Evolutionary conservation across 345 rosid species (phyloP).

Genomic region (Nasturtium officinale): DNA sequence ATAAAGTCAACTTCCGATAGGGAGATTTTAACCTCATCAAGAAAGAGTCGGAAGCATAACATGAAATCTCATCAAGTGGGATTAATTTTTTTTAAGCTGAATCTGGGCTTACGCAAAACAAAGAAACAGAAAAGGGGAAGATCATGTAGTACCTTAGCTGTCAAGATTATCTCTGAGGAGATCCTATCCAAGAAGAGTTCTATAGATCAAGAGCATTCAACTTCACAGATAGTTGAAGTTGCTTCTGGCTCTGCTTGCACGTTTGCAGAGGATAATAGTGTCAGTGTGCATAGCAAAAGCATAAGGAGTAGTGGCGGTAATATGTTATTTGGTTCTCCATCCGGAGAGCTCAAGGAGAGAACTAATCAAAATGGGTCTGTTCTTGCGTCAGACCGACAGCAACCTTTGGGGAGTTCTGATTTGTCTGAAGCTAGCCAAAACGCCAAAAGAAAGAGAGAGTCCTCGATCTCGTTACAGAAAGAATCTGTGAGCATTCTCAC

Average conservation of each 20-base stretch:
- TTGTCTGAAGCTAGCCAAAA: constrained; percentile 27
- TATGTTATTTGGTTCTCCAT: constrained; percentile 31
- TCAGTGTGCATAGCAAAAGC: constrained; percentile 23
- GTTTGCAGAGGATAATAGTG: constrained; percentile 36
- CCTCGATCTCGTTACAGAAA: constrained; percentile 25
- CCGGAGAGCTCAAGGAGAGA: constrained; percentile 48
- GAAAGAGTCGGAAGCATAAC: constrained; percentile 51
- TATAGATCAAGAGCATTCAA: constrained; percentile 57
- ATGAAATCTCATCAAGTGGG: constrained; percentile 48
- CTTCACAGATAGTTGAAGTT: constrained; percentile 45
- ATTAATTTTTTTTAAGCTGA: constrained; percentile 48
- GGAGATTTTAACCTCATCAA: constrained; percentile 37
- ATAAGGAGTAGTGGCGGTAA: constrained; percentile 30
- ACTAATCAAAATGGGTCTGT: constrained; percentile 50
- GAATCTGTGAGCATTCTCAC: constrained; percentile 34
- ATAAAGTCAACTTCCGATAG: constrained; percentile 31
- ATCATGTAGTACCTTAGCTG: constrained; percentile 18
- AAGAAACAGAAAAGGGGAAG: constrained; percentile 62
- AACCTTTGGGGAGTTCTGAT: constrained; percentile 21
- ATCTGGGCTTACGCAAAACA: constrained; percentile 48
- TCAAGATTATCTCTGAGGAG: constrained; percentile 42
- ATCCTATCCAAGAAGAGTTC: constrained; percentile 37
- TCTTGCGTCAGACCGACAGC: constrained; percentile 46
- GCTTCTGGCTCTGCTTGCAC: constrained; percentile 32
- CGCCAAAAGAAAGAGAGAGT: constrained; percentile 42